phyloP scores from a whole-genome alignment of 495 filamentous ascomycete genomes.

The Penicillium argentinense region DNA sequence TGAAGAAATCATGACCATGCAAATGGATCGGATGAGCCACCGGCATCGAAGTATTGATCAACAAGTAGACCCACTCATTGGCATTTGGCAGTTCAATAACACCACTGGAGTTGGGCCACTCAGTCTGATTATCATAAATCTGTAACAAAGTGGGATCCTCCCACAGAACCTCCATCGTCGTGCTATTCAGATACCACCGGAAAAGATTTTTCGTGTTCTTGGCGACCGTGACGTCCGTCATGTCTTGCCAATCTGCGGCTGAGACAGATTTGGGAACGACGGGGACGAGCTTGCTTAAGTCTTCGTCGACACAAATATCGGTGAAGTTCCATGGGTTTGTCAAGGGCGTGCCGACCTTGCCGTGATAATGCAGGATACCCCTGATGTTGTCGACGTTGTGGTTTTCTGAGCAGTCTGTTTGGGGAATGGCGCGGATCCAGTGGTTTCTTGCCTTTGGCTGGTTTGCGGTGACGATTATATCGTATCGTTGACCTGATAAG shows the following conservation, averaged over 20 bases:
- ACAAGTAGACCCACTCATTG: conserved; percentile 58
- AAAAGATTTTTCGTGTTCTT: conserved; percentile 15
- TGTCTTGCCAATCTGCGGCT: conserved; percentile 9
- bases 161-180: conserved; percentile 20
- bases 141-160: conserved; percentile 19
- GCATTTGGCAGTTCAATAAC: conserved; percentile 38
- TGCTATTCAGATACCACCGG: conserved; percentile 22
- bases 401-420: conserved; percentile 44
- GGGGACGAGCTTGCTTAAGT: conserved; percentile 6
- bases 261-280: conserved; percentile 14
- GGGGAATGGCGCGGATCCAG: conserved; percentile 64
- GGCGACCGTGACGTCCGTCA: conserved; percentile 5
- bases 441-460: conserved; percentile 37
- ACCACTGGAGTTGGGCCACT: conserved; percentile 3
- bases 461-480: conserved; percentile 65
- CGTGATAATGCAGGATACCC: conserved; percentile 53
- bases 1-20: conserved; percentile 29
- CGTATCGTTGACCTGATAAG: conserved; percentile 60
- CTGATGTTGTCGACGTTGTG: conserved; percentile 47
- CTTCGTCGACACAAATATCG: conserved; percentile 7
- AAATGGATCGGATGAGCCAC: conserved; percentile 26
- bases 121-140: conserved; percentile 7
- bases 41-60: conserved; percentile 29
- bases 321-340: background rate
- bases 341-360: background rate